These are phyloP conservation scores for Cocos nucifera DNA, from an alignment of 176 grass and related monocot genomes.

Conservation along the genomic window DNA sequence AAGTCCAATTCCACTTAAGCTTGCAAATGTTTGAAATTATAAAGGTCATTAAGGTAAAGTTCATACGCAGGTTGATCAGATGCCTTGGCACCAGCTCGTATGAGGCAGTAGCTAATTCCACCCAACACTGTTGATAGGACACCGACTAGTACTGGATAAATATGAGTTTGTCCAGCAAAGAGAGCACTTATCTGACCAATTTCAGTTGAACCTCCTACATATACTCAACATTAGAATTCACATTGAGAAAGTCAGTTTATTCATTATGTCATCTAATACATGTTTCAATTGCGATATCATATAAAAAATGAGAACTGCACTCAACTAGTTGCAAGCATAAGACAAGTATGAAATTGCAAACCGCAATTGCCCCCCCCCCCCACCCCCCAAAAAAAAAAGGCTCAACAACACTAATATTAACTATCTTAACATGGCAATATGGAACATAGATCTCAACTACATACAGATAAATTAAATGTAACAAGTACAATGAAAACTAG, in stretches of 20 bases:
- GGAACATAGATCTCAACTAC: too few species aligned
- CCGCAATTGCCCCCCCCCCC: too few species aligned
- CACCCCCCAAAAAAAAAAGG: too few species aligned
- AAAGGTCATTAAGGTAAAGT: not conserved
- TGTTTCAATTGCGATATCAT: too few species aligned
- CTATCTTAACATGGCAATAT: too few species aligned
- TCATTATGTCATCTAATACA: too few species aligned
- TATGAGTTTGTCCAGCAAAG: not conserved
- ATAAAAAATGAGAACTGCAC: too few species aligned
- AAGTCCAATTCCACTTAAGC: not conserved
- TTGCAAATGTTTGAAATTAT: not conserved
- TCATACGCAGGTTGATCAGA: constrained; percentile 20
- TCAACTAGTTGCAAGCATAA: too few species aligned
- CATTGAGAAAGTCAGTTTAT: not conserved
- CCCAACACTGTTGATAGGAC: constrained; percentile 16
- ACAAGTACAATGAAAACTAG: too few species aligned
- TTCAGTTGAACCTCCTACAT: constrained; percentile 7
- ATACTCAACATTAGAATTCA: constrained; percentile 1
- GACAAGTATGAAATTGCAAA: too few species aligned
- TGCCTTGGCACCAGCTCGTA: constrained; percentile 14
- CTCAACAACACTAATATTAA: too few species aligned
- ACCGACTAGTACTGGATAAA: constrained; percentile 12
- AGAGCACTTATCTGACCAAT: not conserved
- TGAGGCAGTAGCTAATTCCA: constrained; percentile 18
- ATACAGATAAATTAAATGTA: too few species aligned